Evolutionary conservation across 768 basidiomycete species (phyloP), one percentile per base, ranked within the genome.

Genomic region (Kwoniella sp.): DNA sequence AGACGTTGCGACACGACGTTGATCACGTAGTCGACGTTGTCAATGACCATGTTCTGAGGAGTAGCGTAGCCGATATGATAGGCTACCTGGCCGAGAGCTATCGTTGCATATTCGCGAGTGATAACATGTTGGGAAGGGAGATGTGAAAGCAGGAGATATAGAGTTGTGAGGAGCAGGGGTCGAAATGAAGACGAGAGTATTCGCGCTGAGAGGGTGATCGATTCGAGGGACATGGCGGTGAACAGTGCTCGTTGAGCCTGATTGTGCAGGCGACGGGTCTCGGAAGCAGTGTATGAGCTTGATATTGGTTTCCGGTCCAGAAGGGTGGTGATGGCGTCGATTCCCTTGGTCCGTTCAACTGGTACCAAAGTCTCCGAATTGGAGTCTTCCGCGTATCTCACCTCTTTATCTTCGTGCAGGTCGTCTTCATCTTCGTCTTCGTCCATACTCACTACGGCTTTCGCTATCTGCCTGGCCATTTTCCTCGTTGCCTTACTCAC

Each of bases 1-100:
- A 99, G 85, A 28, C 90, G 86, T 23, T 92, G 88, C 1, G 92
- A 91, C 17, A 95, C 89, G 1, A 90, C 87, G 71, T 97, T 93
- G 61, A 99, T 86, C 9, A 92, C 90, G 76, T 99, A 98, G 81
- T 99, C 95, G 70, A 95, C 95, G 79, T 99, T 96, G 23, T 94
- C 89, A 41, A 97, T 85, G 4, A 99, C 84, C 28, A 98, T 84
- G 73, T 94, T 94, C 50, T 89, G 87, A 0, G 91, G 85, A 2
- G 92, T 90, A n/a, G 93, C 92, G 72, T 93, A 94, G 3, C 90
- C 92, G 1, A 89, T 87, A 58, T 86, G 84, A n/a, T 84, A 82
- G 7, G 93, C 85, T 34, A 95, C 85, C 65, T 85, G 87, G 64
- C 85, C 80, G 59, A 99, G 84, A 1, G 92, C 84, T 4, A 88